Conservation (phyloP, 768 basidiomycete genomes). For the Zangia roseola region DNA sequence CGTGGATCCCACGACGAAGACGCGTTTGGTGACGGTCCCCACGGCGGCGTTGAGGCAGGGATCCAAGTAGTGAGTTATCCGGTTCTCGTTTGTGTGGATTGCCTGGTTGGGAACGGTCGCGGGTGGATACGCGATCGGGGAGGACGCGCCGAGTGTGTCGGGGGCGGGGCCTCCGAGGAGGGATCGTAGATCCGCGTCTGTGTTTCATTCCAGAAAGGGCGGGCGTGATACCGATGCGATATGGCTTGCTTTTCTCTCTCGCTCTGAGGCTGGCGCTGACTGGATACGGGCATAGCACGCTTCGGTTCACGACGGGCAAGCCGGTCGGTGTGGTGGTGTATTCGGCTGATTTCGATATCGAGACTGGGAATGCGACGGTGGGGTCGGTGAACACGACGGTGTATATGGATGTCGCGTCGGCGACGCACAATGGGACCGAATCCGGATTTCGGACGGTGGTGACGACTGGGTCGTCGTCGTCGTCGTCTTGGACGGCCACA, state of each 20-base stretch:
- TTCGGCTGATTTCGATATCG: conserved; percentile 51
- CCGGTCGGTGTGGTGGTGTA: conserved; percentile 38
- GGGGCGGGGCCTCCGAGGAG: conserved; percentile 13
- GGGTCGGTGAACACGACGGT: neutral
- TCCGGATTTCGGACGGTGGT: neutral
- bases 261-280: neutral
- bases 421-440: conserved; percentile 8
- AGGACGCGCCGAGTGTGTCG: conserved; percentile 11
- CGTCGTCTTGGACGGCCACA: neutral
- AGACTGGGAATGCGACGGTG: conserved; percentile 18
- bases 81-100: neutral
- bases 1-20: conserved; percentile 36
- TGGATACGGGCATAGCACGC: conserved; percentile 22
- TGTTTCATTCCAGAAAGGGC: too few relatives aligned
- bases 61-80: conserved; percentile 33
- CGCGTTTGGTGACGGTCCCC: conserved; percentile 30
- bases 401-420: neutral
- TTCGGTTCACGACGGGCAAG: conserved; percentile 32
- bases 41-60: conserved; percentile 21
- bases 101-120: too few relatives aligned
- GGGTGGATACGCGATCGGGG: too few relatives aligned
- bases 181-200: conserved; percentile 25
- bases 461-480: conserved; percentile 4
- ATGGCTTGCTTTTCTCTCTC: too few relatives aligned
- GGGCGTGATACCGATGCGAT: too few relatives aligned